Percentiles rank a stretch among this genome's conserved stretches.
Conservation (phyloP, 208 protist genomes). For the Vickermania ingenoplastis region DNA sequence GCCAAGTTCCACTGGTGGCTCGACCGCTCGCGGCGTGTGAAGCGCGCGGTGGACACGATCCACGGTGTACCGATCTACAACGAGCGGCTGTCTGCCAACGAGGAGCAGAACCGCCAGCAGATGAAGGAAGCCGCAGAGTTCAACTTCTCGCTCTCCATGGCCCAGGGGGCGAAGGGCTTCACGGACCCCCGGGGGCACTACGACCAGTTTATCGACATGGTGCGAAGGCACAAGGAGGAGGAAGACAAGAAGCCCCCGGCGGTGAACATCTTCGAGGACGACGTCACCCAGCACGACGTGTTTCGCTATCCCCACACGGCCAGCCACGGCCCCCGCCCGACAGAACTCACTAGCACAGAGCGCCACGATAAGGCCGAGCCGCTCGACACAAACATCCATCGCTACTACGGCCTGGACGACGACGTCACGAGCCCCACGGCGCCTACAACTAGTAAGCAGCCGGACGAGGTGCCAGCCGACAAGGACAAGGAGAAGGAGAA, state of each 20-base stretch:
- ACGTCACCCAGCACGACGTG: constrained; percentile 27
- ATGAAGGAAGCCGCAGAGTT: constrained; percentile 83
- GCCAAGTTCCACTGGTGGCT: constrained; percentile 78
- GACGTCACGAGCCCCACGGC: background rate
- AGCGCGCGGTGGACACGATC: constrained; percentile 69
- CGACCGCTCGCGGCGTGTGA: constrained; percentile 62
- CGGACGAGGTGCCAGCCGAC: no score
- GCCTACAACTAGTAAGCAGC: no score
- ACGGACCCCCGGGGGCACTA: constrained; percentile 73
- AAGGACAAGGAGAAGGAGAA: background rate
- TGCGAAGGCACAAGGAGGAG: constrained; percentile 48
- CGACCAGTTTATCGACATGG: constrained; percentile 54
- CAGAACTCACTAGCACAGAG: constrained; percentile 4
- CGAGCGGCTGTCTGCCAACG: constrained; percentile 67
- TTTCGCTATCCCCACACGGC: constrained; percentile 65
- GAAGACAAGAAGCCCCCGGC: constrained; percentile 19
- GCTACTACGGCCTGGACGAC: background rate
- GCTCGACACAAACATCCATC: constrained; percentile 25
- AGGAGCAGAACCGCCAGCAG: constrained; percentile 70
- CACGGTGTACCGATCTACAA: constrained; percentile 83
- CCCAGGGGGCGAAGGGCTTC: constrained; percentile 76
- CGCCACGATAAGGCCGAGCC: constrained; percentile 21
- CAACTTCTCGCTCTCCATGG: constrained; percentile 51
- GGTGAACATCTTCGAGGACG: constrained; percentile 61
- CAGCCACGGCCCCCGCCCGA: constrained; percentile 40